A percentile compares a stretch with the other conserved stretches of the same genome.
Conservation (phyloP, 2,329 filamentous ascomycete genomes). For the Beauveria pseudobassiana region DNA sequence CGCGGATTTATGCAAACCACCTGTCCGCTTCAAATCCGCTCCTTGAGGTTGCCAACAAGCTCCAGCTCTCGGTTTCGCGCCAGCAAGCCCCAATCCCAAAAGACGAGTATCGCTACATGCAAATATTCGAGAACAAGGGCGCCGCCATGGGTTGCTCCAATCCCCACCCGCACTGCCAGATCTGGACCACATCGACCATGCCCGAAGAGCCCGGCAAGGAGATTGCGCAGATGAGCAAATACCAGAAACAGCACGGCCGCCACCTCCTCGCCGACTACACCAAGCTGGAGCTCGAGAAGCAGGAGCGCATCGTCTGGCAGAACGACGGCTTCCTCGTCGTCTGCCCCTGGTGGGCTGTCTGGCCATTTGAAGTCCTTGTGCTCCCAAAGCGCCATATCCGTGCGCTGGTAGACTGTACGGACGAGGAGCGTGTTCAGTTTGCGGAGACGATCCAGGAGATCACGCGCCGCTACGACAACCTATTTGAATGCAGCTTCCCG, state of each 20-base stretch:
- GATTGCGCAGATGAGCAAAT: constrained; percentile 69
- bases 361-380: constrained; percentile 94
- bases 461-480: constrained; percentile 86
- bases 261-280: constrained; percentile 85
- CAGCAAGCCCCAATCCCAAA: constrained; percentile 42
- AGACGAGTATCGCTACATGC: constrained; percentile 89
- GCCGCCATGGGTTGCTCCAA: constrained; percentile 98
- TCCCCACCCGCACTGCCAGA: constrained; percentile 91
- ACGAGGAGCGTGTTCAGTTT: constrained; percentile 62
- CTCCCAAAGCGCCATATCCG: constrained; percentile 78
- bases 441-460: constrained; percentile 84
- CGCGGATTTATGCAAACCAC: constrained; percentile 77
- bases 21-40: constrained; percentile 66
- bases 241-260: constrained; percentile 63
- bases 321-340: constrained; percentile 80
- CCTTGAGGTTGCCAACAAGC: constrained; percentile 29
- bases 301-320: constrained; percentile 80
- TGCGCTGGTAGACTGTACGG: constrained; percentile 72
- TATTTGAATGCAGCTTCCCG: constrained; percentile 94
- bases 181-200: constrained; percentile 88
- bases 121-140: constrained; percentile 99
- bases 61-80: constrained; percentile 31
- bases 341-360: constrained; percentile 95
- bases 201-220: constrained; percentile 86
- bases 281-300: constrained; percentile 69